Evolutionary conservation across 768 basidiomycete species (phyloP).

Genomic region (Cyclocybe aegerita): DNA sequence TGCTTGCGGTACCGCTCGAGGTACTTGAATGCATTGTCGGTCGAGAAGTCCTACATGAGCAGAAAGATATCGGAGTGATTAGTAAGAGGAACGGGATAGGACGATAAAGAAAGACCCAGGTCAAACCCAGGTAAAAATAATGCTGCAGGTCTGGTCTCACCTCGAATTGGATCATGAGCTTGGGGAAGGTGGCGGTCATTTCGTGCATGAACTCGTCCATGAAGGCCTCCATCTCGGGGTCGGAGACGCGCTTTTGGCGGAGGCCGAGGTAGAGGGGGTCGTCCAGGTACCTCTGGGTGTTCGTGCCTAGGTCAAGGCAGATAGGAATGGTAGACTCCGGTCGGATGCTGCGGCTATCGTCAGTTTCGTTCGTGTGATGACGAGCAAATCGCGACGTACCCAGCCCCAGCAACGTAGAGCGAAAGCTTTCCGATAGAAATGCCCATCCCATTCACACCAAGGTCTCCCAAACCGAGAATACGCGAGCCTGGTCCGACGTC

Average conservation of each 20-base stretch:
- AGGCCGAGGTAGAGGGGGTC: slow-evolving; percentile 92
- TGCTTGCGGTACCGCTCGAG: slow-evolving; percentile 72
- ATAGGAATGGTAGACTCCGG: slow-evolving; percentile 81
- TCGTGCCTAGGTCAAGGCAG: slow-evolving; percentile 86
- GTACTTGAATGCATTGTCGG: slow-evolving; percentile 87
- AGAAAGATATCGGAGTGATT: no score
- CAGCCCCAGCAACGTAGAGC: slow-evolving; percentile 87
- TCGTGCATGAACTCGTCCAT: slow-evolving; percentile 94
- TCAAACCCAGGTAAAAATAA: not conserved
- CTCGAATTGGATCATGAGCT: slow-evolving; percentile 85
- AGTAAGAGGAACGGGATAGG: not conserved
- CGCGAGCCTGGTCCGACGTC: slow-evolving; percentile 57
- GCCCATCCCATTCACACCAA: slow-evolving; percentile 83
- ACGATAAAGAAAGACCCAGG: not conserved
- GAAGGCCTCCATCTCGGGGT: slow-evolving; percentile 70
- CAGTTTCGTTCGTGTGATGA: slow-evolving; percentile 1
- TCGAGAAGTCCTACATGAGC: slow-evolving; percentile 74
- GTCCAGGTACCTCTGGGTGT: slow-evolving; percentile 74
- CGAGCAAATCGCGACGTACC: slow-evolving; percentile 43
- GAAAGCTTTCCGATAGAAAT: slow-evolving; percentile 93
- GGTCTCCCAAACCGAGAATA: slow-evolving; percentile 85
- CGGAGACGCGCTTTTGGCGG: slow-evolving; percentile 64
- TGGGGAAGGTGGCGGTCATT: slow-evolving; percentile 73
- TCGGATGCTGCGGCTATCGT: slow-evolving; percentile 51
- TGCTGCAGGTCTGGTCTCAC: slow-evolving; percentile 26